These are phyloP conservation scores for Pisolithus microcarpus DNA, from an alignment of 768 basidiomycete genomes.

Conservation along the genomic window DNA sequence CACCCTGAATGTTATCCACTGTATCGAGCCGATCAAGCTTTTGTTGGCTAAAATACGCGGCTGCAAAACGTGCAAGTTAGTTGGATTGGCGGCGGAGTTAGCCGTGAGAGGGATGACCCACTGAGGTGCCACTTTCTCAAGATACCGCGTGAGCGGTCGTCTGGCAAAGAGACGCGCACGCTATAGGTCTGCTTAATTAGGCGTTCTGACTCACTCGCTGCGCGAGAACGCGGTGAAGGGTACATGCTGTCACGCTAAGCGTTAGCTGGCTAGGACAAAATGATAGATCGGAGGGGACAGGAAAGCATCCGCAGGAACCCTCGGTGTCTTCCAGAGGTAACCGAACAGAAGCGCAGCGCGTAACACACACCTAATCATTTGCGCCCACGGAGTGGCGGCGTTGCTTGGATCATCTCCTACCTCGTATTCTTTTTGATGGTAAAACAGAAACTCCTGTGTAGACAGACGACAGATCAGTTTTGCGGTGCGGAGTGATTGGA, in stretches of 20 bases:
- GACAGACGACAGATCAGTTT: constrained; percentile 3
- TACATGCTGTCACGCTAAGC: constrained; percentile 25
- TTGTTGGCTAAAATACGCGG: constrained; percentile 80
- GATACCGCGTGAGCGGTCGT: constrained; percentile 35
- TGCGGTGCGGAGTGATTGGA: neutral
- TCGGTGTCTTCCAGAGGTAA: constrained; percentile 5
- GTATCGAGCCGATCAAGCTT: constrained; percentile 64
- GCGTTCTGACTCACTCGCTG: constrained; percentile 33
- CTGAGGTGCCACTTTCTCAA: constrained; percentile 49
- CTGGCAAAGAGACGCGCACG: constrained; percentile 41
- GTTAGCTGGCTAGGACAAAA: constrained; percentile 9
- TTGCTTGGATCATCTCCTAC: constrained; percentile 31
- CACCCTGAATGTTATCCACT: constrained; percentile 59
- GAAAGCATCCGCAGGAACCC: neutral
- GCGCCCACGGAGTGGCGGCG: constrained; percentile 66
- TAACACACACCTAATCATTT: constrained; percentile 54
- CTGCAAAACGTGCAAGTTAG: constrained; percentile 31
- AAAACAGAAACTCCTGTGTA: constrained; percentile 47
- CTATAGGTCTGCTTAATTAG: constrained; percentile 52
- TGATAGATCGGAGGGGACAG: constrained; percentile 3
- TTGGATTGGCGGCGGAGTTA: constrained; percentile 20
- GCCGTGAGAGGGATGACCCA: constrained; percentile 27
- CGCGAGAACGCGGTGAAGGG: constrained; percentile 35
- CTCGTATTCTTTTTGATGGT: constrained; percentile 44
- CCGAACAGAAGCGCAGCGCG: constrained; percentile 5